Evolutionary conservation across 805 yeast genomes (phyloP), one percentile per base, ranked within the genome.

Genomic region (Soucietia sequanensis): DNA sequence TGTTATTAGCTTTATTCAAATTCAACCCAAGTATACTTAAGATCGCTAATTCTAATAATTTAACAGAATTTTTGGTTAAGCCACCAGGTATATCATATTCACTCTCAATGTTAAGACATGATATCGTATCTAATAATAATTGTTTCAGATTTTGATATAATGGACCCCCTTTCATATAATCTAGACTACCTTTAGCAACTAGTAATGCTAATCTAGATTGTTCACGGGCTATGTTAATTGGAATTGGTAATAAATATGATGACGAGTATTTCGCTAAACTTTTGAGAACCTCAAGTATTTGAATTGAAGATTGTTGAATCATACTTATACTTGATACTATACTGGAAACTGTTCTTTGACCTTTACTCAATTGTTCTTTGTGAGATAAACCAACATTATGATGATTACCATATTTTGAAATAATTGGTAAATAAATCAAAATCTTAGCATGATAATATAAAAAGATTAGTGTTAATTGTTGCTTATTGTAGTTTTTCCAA

Each of bases 81-180:
- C 80, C 70, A 0, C 89, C 88, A 1, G 87, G 79, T 17, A 78
- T 57, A 13, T 75, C 79, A 30, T 70, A 59, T 14, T 58, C 60
- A 30, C 78, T 71, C 46, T 80, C 84, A 10, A 54, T 47, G 44
- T 67, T 75, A 38, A 83, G 59, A 31, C 72, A 76, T 15, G 65
- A 59, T 2, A 81, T 57, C 2, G 79, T 68, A 20, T 65, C 72
- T 14, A 66, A 57, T 30, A 88, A 58, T 31, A 84, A 60, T 22
- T 60, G 68, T 44, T 78, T 82, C 52, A 81, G 78, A 33, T 81
- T 88, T 50, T 78, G 84, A 52, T 81, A 80, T 35, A 88, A 59
- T 1, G 91, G 80, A 0, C 96, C 95, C 24, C 89, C 88, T 52
- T 86, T 78, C 2, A 86, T 80, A 52, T 85, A 87, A 43, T 88